These are phyloP conservation scores for Solanum medicagineum DNA, from an alignment of 257 asterid species.

Conservation along the genomic window DNA sequence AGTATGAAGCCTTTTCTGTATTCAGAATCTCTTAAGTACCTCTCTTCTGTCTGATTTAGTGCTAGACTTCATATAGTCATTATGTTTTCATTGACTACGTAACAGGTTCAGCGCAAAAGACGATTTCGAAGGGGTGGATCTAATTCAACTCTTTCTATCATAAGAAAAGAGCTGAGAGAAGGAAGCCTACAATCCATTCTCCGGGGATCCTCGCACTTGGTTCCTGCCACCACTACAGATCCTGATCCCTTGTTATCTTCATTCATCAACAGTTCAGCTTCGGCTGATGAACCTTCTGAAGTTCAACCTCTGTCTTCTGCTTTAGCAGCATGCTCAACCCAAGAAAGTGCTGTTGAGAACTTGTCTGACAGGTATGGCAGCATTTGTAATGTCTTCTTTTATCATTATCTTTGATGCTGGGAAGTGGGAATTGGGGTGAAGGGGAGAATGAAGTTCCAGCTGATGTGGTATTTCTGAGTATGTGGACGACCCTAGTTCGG, in stretches of 20 bases:
- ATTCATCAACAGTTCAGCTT: slow-evolving; percentile 47
- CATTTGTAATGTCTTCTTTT: neutral
- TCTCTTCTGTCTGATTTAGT: neutral
- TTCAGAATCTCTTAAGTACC: neutral
- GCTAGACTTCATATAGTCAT: neutral
- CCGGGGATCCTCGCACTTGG: slow-evolving; percentile 36
- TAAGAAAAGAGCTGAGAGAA: slow-evolving; percentile 59
- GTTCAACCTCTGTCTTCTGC: slow-evolving; percentile 22
- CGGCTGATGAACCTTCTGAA: slow-evolving; percentile 22
- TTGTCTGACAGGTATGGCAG: slow-evolving; percentile 31
- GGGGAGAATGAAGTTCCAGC: neutral
- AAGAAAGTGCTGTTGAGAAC: slow-evolving; percentile 18
- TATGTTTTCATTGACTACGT: slow-evolving; percentile 31
- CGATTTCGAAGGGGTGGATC: slow-evolving; percentile 46
- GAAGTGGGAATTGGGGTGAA: neutral
- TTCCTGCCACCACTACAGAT: slow-evolving; percentile 32
- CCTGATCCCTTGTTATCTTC: slow-evolving; percentile 61
- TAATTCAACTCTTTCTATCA: slow-evolving; percentile 27
- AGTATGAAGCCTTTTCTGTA: neutral
- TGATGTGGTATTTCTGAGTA: neutral
- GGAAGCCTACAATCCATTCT: slow-evolving; percentile 56
- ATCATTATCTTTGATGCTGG: neutral
- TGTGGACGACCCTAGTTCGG: neutral
- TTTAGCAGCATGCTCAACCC: slow-evolving; percentile 15
- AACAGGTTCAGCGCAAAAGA: slow-evolving; percentile 65